Percentiles rank a stretch among this genome's conserved stretches.
These are phyloP conservation scores for Alternaria incomplexa DNA, from an alignment of 2,329 filamentous ascomycete species.

Conservation along the genomic window DNA sequence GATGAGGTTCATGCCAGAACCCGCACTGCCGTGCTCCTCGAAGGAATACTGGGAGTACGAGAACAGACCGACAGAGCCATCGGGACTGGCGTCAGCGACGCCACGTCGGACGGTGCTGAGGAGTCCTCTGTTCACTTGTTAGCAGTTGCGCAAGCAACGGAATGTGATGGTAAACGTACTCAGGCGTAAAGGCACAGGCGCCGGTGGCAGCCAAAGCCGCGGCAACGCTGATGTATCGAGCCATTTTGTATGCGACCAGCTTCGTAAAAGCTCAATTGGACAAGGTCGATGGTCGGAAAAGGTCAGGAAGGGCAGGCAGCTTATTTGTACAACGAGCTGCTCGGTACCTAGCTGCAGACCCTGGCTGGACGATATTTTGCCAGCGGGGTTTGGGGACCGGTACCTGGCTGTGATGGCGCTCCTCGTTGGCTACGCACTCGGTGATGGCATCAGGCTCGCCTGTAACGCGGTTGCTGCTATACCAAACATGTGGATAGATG, in stretches of 20 bases:
- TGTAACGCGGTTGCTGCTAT: constrained; percentile 12
- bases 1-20: constrained; percentile 56
- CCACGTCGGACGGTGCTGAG: constrained; percentile 77
- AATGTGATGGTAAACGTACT: constrained; percentile 28
- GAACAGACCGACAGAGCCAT: constrained; percentile 69
- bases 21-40: constrained; percentile 66
- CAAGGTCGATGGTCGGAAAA: constrained; percentile 26
- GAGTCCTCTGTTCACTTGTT: constrained; percentile 48
- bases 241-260: constrained; percentile 40
- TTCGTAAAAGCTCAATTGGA: constrained; percentile 36
- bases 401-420: constrained; percentile 13
- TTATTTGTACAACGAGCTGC: constrained; percentile 31
- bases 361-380: constrained; percentile 11
- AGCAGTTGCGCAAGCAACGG: background rate
- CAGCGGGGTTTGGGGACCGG: constrained; percentile 16
- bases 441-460: constrained; percentile 25
- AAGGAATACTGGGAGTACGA: constrained; percentile 81
- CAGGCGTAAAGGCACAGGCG: constrained; percentile 42
- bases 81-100: constrained; percentile 68
- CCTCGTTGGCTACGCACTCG: constrained; percentile 10
- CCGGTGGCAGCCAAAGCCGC: constrained; percentile 43
- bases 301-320: constrained; percentile 19
- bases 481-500: constrained; percentile 13
- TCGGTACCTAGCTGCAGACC: background rate
- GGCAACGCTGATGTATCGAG: constrained; percentile 41